Evolutionary conservation across 768 basidiomycete species (phyloP).

Genomic region (Hemileccinum impolitum): DNA sequence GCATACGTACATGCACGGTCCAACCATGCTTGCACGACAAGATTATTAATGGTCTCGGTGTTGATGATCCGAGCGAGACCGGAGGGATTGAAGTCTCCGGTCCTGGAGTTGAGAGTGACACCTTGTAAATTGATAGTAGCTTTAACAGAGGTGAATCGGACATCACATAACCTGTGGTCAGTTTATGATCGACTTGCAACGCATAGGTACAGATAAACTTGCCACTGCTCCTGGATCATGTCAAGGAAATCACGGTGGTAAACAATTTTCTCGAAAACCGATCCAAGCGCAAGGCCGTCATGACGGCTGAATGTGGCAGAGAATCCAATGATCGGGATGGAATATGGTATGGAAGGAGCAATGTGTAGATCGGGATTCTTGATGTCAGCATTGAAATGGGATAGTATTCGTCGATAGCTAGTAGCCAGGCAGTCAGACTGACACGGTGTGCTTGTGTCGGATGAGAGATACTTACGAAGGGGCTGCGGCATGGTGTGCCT

Average conservation of each 20-base stretch:
- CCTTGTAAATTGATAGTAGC: slow-evolving; percentile 66
- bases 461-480: slow-evolving; percentile 61
- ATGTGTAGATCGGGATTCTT: slow-evolving; percentile 47
- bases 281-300: slow-evolving; percentile 84
- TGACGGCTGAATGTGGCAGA: slow-evolving; percentile 93
- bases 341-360: slow-evolving; percentile 38
- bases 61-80: slow-evolving; percentile 83
- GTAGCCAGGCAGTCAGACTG: slow-evolving; percentile 5
- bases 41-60: slow-evolving; percentile 67
- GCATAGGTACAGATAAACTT: slow-evolving; percentile 3
- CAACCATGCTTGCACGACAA: slow-evolving; percentile 82
- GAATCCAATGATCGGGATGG: slow-evolving; percentile 86
- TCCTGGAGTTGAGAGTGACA: slow-evolving; percentile 61
- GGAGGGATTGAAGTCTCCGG: slow-evolving; percentile 79
- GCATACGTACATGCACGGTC: slow-evolving; percentile 68
- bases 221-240: slow-evolving; percentile 94
- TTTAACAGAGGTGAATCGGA: slow-evolving; percentile 80
- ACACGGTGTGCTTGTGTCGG: background rate
- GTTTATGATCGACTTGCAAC: background rate
- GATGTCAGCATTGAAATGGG: slow-evolving; percentile 73
- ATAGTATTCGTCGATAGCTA: slow-evolving; percentile 81
- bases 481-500: slow-evolving; percentile 94
- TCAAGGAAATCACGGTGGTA: slow-evolving; percentile 88
- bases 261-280: slow-evolving; percentile 87
- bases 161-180: slow-evolving; percentile 67